These are phyloP conservation scores for Saccharomycopsis sp. DNA, from an alignment of 805 yeast genomes.

Conservation along the genomic window DNA sequence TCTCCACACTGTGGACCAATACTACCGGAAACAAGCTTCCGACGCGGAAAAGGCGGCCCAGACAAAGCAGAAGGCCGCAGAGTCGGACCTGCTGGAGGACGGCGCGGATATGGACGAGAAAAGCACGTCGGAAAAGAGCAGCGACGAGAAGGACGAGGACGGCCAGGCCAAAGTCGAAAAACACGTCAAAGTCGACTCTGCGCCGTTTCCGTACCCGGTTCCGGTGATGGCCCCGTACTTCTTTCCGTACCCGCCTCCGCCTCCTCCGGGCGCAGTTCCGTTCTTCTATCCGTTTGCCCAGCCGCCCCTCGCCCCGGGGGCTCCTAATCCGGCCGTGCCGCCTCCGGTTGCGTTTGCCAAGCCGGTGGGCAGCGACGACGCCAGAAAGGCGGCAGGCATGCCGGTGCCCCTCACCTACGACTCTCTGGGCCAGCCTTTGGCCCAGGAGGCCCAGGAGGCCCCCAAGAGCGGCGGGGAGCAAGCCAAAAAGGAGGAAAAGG, in stretches of 20 bases:
- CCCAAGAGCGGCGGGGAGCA: background rate
- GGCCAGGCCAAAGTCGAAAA: background rate
- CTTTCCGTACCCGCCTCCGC: background rate
- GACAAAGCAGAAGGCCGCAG: background rate
- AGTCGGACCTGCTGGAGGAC: background rate
- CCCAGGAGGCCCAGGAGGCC: background rate
- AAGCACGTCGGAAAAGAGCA: background rate
- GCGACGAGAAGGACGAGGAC: background rate
- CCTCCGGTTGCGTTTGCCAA: background rate
- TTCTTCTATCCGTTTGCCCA: background rate
- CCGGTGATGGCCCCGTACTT: background rate
- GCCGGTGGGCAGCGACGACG: background rate
- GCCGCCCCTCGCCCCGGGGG: background rate
- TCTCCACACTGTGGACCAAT: conserved; percentile 23
- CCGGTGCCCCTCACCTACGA: background rate
- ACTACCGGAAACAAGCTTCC: conserved; percentile 4
- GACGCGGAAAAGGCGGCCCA: background rate
- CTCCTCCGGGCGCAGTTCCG: background rate
- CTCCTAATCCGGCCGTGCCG: background rate
- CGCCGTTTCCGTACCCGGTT: background rate
- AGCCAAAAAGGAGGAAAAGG: background rate
- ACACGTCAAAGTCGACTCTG: background rate
- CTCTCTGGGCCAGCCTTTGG: background rate
- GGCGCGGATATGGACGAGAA: background rate
- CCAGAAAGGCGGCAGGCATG: background rate